These are phyloP conservation scores for Amaranthus tricolor DNA, from an alignment of 179 eudicot genomes.

Conservation along the genomic window DNA sequence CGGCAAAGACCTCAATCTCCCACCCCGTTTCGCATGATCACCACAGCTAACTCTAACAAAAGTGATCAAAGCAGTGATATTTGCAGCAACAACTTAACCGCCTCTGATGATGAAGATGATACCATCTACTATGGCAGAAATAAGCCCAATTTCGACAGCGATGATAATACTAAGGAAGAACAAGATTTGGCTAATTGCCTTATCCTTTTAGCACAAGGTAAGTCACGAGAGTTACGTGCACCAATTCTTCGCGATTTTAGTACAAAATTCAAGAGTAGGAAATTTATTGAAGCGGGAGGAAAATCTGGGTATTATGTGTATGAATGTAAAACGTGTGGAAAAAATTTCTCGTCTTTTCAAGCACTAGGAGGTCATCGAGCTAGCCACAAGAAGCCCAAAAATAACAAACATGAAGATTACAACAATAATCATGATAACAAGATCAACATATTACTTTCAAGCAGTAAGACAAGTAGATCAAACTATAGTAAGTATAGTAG, in stretches of 20 bases:
- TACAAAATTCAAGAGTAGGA: slow-evolving; percentile 35
- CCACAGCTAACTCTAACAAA: slow-evolving; percentile 16
- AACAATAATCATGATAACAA: slow-evolving; percentile 3
- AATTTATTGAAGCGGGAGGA: slow-evolving; percentile 32
- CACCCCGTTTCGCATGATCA: slow-evolving; percentile 36
- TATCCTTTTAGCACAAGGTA: slow-evolving; percentile 53
- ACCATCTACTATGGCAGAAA: slow-evolving; percentile 4
- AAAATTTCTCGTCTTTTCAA: slow-evolving; percentile 68
- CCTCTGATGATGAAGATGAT: slow-evolving; percentile 20
- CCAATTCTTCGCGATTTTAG: not conserved
- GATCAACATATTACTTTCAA: slow-evolving; percentile 11
- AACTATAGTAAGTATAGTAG: slow-evolving; percentile 1
- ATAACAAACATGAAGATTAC: slow-evolving; percentile 19
- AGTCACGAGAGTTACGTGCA: slow-evolving; percentile 5
- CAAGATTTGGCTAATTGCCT: slow-evolving; percentile 73
- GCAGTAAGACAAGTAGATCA: slow-evolving; percentile 3
- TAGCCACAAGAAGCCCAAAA: slow-evolving; percentile 66
- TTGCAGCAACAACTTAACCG: slow-evolving; percentile 33
- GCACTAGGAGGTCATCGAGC: slow-evolving; percentile 84
- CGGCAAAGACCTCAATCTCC: slow-evolving; percentile 62
- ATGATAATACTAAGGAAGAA: slow-evolving; percentile 45
- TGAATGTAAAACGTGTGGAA: slow-evolving; percentile 71
- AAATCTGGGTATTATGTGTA: slow-evolving; percentile 47
- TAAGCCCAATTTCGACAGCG: not conserved
- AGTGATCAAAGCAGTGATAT: slow-evolving; percentile 39